Evolutionary conservation across 768 basidiomycete species (phyloP).

Genomic region (Favolaschia claudopus): DNA sequence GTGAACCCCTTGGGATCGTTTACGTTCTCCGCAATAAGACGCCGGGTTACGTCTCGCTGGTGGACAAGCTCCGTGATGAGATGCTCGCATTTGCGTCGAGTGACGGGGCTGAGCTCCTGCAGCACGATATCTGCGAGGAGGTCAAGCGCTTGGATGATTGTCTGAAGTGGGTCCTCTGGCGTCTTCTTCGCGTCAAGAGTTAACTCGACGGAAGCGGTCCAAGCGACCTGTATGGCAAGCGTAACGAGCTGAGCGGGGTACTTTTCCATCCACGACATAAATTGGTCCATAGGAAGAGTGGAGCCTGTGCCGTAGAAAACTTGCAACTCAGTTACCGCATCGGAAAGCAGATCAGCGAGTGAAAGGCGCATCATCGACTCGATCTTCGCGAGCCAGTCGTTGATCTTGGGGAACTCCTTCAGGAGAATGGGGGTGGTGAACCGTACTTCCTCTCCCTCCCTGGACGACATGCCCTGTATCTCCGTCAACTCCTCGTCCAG

Average conservation of each 20-base stretch:
- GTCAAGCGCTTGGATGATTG: conserved; percentile 84
- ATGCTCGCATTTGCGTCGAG: conserved; percentile 98
- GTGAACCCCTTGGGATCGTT: conserved; percentile 76
- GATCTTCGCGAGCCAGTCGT: conserved; percentile 95
- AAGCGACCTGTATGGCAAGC: conserved; percentile 92
- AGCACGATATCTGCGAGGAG: conserved; percentile 97
- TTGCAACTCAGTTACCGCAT: conserved; percentile 82
- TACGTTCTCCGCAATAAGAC: conserved; percentile 72
- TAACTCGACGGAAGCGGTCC: conserved; percentile 86
- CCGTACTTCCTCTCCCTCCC: conserved; percentile 92
- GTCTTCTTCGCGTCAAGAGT: conserved; percentile 63
- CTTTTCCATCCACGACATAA: conserved; percentile 91
- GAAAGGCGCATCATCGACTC: conserved; percentile 94
- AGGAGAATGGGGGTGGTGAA: conserved; percentile 86
- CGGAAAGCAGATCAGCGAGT: conserved; percentile 80
- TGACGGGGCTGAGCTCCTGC: conserved; percentile 85
- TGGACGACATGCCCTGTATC: conserved; percentile 93
- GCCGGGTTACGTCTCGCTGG: conserved; percentile 92
- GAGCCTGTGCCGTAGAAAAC: conserved; percentile 77
- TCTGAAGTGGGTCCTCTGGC: conserved; percentile 74
- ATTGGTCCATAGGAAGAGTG: conserved; percentile 65
- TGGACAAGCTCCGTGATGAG: conserved; percentile 99
- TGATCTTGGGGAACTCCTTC: conserved; percentile 96
- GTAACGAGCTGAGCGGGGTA: conserved; percentile 97
- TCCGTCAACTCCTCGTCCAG: conserved; percentile 88